Evolutionary conservation across 108 stramenopile species (phyloP).

Genomic region (Tribonema minus): DNA sequence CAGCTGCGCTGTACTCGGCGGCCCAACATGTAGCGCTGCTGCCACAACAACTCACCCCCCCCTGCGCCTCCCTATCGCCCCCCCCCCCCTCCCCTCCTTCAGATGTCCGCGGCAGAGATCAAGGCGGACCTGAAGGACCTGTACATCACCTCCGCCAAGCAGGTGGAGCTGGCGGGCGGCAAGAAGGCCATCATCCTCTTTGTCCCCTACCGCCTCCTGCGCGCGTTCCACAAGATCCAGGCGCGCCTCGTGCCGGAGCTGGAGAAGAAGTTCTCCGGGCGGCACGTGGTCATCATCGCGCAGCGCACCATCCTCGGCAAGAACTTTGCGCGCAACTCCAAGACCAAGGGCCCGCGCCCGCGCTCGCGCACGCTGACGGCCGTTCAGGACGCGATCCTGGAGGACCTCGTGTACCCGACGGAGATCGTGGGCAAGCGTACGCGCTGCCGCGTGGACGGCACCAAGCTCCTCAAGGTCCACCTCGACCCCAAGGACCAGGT

Average conservation of each 20-base stretch:
- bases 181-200: conserved; percentile 91
- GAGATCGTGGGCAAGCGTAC: conserved; percentile 99
- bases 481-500: conserved; percentile 94
- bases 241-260: conserved; percentile 90
- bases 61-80: too few species aligned
- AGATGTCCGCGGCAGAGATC: conserved; percentile 73
- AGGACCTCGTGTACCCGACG: conserved; percentile 95
- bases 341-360: conserved; percentile 86
- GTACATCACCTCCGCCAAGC: conserved; percentile 94
- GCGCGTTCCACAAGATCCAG: conserved; percentile 94
- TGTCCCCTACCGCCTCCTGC: conserved; percentile 93
- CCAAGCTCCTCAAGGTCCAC: conserved; percentile 88
- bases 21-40: too few species aligned
- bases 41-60: too few species aligned
- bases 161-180: conserved; percentile 57
- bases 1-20: too few species aligned
- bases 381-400: conserved; percentile 97
- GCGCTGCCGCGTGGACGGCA: conserved; percentile 91
- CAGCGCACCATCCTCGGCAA: conserved; percentile 97
- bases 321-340: conserved; percentile 75
- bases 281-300: conserved; percentile 90
- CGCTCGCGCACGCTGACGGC: conserved; percentile 92
- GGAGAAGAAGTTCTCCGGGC: conserved; percentile 99
- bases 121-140: conserved; percentile 73
- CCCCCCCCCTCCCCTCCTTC: background rate